These are phyloP conservation scores for Alternaria arbusti DNA, from an alignment of 2,329 filamentous ascomycete species.

Conservation along the genomic window DNA sequence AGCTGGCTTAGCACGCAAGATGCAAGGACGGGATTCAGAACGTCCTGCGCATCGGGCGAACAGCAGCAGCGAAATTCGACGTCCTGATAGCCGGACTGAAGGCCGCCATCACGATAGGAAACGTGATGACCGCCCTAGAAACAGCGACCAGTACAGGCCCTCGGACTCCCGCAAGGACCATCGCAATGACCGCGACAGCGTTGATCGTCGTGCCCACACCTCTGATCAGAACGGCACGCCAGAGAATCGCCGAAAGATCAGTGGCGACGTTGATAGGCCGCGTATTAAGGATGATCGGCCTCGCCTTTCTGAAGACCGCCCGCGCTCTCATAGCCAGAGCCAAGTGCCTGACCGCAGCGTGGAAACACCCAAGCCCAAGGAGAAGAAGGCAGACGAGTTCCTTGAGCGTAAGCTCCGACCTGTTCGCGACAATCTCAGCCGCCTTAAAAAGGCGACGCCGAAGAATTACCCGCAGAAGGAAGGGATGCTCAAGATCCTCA, in stretches of 20 bases:
- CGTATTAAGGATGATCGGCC: constrained; percentile 28
- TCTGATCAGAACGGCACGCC: constrained; percentile 50
- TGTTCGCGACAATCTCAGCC: constrained; percentile 65
- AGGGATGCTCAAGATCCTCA: constrained; percentile 66
- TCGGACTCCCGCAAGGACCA: constrained; percentile 49
- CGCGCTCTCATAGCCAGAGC: constrained; percentile 54
- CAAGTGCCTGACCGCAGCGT: constrained; percentile 47
- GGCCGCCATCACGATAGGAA: constrained; percentile 38
- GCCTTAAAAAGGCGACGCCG: constrained; percentile 66
- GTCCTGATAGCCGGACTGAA: constrained; percentile 40
- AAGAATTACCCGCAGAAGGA: constrained; percentile 68
- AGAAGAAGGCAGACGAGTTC: constrained; percentile 53
- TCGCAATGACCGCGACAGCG: constrained; percentile 40
- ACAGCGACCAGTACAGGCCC: constrained; percentile 45
- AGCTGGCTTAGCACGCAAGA: constrained; percentile 44
- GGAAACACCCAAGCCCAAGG: constrained; percentile 37
- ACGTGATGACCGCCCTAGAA: constrained; percentile 37
- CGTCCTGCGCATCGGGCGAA: constrained; percentile 45
- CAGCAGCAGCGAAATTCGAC: constrained; percentile 46
- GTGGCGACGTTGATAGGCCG: constrained; percentile 50
- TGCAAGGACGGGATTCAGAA: constrained; percentile 44
- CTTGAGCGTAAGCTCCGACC: constrained; percentile 63
- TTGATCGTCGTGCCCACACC: constrained; percentile 48
- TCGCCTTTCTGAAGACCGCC: constrained; percentile 56
- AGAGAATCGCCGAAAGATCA: constrained; percentile 52